Base-by-base conservation (phyloP, 2,329 filamentous ascomycete species). In the Arthroderma sp. region DNA sequence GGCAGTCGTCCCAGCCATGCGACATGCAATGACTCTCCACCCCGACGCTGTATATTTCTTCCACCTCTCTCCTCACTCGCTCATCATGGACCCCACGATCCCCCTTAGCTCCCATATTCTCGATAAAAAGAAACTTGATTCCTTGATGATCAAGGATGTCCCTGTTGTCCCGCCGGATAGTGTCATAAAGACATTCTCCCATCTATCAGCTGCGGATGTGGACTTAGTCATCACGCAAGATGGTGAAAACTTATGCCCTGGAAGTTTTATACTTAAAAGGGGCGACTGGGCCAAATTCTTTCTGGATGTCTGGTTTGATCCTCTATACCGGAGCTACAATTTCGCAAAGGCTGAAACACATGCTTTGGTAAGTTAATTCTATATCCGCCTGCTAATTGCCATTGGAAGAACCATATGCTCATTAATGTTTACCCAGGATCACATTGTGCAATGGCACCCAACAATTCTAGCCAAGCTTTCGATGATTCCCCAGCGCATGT, bases 271-370 rank as follows among this genome's bases (percentile, higher is more conserved):
- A 9, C 61, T 98, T 8, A 74, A 79, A 50, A 85, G 83, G 49
- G 86, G 88, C 22, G 85, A 91, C 45, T 98, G 89, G 85, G 83
- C 85, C 38, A 83, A 83, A 58, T 98, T 84, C 69, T 85, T 98
- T 58, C 65, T 96, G 11, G 91, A 98, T 61, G 83, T 85, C 1
- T 98, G 91, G 91, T 94, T 91, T 58, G 87, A 96, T 61, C 91
- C 91, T 40, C 69, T 96, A 37, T 98, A 94, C 65, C 75, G 89
- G 51, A 84, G 74, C 53, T 98, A 98, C 67, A 94, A 94, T 60
- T 98, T 98, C 58, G 85, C 93, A 58, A 95, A 93, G 62, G 88
- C 86, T 0, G 91, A 98, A 64, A 77, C 74, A 27, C 89, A 98
- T 68, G 88, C 89, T 42, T 65, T 98, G 69, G 91, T 87, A 70